Conservation (phyloP, 2,329 filamentous ascomycete genomes). For the Xenosphaeropsis pyriputrescens region DNA sequence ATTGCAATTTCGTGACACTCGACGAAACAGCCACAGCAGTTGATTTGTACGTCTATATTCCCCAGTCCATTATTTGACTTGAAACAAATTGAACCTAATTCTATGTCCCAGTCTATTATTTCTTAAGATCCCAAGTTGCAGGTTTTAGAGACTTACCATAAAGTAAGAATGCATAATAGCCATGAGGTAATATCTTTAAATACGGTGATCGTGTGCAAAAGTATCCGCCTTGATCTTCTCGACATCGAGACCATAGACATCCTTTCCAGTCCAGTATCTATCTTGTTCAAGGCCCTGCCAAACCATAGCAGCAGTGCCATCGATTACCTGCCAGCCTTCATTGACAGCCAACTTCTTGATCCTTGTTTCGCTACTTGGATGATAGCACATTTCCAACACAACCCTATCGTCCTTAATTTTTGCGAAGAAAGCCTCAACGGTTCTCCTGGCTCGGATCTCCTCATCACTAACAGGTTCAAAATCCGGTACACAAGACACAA, state of each 20-base stretch:
- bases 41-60: too few species aligned
- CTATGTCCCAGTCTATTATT: too few species aligned
- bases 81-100: too few species aligned
- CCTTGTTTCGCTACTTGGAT: slow-evolving; percentile 48
- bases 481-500: slow-evolving; percentile 65
- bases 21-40: too few species aligned
- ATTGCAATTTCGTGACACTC: too few species aligned
- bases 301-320: slow-evolving; percentile 65
- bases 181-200: too few species aligned
- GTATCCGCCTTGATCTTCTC: slow-evolving; percentile 34
- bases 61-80: too few species aligned
- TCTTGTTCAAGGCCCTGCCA: slow-evolving; percentile 64
- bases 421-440: slow-evolving; percentile 21
- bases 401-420: slow-evolving; percentile 41
- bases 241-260: slow-evolving; percentile 42
- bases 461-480: slow-evolving; percentile 50
- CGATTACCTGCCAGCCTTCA: slow-evolving; percentile 56
- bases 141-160: too few species aligned
- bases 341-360: slow-evolving; percentile 45
- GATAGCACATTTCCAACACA: slow-evolving; percentile 73
- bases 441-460: slow-evolving; percentile 41
- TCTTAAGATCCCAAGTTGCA: too few species aligned
- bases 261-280: slow-evolving; percentile 48
- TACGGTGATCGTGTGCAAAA: too few species aligned
- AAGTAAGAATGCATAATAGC: too few species aligned